phyloP scores from a whole-genome alignment of 2,329 filamentous ascomycete genomes.

The Leptoxyphium fumago region DNA sequence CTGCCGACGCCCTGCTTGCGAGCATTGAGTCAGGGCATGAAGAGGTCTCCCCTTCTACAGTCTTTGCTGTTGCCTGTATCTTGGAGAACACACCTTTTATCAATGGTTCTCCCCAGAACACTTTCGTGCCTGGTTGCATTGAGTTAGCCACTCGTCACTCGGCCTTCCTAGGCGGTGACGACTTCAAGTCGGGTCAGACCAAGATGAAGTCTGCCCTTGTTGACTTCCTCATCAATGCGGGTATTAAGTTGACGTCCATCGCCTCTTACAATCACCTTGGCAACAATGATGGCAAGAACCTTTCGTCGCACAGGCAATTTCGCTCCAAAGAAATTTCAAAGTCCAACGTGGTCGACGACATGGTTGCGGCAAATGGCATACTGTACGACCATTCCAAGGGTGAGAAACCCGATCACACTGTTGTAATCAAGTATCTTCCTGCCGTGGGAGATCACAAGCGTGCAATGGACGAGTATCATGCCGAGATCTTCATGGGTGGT shows the following conservation, averaged over 20 bases:
- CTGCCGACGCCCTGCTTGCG: slow-evolving; percentile 80
- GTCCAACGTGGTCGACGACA: slow-evolving; percentile 98
- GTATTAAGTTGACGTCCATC: slow-evolving; percentile 97
- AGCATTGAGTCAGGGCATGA: slow-evolving; percentile 75
- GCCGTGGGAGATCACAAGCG: slow-evolving; percentile 98
- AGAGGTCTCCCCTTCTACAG: slow-evolving; percentile 86
- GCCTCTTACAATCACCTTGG: slow-evolving; percentile 98
- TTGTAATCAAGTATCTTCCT: slow-evolving; percentile 99
- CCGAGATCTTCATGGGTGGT: slow-evolving; percentile 96
- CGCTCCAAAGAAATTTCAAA: slow-evolving; percentile 99
- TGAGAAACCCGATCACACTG: slow-evolving; percentile 94
- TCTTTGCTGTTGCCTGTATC: slow-evolving; percentile 91
- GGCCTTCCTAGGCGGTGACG: slow-evolving; percentile 90
- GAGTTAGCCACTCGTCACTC: slow-evolving; percentile 74
- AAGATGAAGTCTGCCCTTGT: slow-evolving; percentile 99
- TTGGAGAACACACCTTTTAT: slow-evolving; percentile 87
- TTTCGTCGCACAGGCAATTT: slow-evolving; percentile 96
- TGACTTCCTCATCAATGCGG: slow-evolving; percentile 95
- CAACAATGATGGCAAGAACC: slow-evolving; percentile 98
- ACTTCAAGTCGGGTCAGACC: slow-evolving; percentile 99
- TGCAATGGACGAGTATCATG: slow-evolving; percentile 96
- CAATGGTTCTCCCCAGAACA: slow-evolving; percentile 98
- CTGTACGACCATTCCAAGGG: slow-evolving; percentile 61
- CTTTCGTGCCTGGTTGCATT: slow-evolving; percentile 86
- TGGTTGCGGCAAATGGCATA: slow-evolving; percentile 89